These are phyloP conservation scores for Piromyces sp. DNA, from an alignment of 192 early-diverging fungal genomes.

Conservation along the genomic window DNA sequence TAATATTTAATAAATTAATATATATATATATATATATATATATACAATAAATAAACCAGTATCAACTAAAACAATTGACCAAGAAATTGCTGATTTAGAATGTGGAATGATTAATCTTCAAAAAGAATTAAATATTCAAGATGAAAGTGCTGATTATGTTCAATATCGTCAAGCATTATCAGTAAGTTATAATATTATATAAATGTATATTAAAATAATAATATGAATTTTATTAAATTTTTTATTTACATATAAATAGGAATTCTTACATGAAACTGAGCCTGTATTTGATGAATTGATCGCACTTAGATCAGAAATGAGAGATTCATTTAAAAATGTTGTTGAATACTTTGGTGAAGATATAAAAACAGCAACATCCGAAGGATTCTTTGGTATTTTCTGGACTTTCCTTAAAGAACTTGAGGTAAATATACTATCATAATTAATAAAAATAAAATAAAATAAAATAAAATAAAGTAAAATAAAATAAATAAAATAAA, in stretches of 20 bases:
- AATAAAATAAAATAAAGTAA: too few species aligned
- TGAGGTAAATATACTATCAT: constrained; percentile 2
- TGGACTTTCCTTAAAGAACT: constrained; percentile 15
- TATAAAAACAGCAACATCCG: constrained; percentile 23
- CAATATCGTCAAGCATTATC: constrained; percentile 8
- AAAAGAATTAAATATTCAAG: background rate
- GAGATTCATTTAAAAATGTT: constrained; percentile 7
- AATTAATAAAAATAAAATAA: too few species aligned
- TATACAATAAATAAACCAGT: background rate
- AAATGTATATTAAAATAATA: constrained; percentile 5
- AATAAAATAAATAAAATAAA: too few species aligned
- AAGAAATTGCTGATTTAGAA: background rate
- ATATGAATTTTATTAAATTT: background rate
- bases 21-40: too few species aligned
- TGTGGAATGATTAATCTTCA: background rate
- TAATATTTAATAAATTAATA: too few species aligned
- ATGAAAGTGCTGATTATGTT: background rate
- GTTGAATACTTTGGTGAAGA: constrained; percentile 25
- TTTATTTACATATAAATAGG: constrained; percentile 1
- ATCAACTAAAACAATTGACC: background rate
- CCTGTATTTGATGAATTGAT: constrained; percentile 4
- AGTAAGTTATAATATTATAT: constrained; percentile 3
- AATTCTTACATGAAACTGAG: constrained; percentile 6
- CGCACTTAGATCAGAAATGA: constrained; percentile 8
- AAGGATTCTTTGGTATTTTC: constrained; percentile 32